phyloP scores from a whole-genome alignment of 2,329 filamentous ascomycete species.

The Teratosphaeria epicoccoides region DNA sequence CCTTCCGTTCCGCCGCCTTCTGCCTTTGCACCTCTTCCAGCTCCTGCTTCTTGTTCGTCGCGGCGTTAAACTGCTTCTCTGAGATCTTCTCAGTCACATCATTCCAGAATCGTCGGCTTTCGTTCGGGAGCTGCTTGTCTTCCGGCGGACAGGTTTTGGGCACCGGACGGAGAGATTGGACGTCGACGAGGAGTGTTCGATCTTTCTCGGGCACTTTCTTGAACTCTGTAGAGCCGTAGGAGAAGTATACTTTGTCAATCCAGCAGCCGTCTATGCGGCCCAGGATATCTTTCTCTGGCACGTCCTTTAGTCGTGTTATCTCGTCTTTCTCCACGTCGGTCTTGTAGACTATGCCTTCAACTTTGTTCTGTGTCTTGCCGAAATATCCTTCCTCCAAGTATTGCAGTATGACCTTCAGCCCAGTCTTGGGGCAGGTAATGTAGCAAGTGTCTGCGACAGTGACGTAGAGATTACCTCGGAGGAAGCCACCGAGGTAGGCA shows the following conservation, averaged over 20 bases:
- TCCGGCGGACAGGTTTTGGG: conserved; percentile 69
- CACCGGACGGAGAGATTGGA: conserved; percentile 69
- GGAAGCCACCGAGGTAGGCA: conserved; percentile 79
- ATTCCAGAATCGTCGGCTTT: conserved; percentile 80
- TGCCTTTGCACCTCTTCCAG: conserved; percentile 83
- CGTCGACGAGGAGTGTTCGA: conserved; percentile 70
- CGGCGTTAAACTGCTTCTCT: conserved; percentile 70
- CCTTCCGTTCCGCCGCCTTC: conserved; percentile 70
- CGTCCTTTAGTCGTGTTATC: conserved; percentile 70
- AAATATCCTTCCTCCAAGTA: conserved; percentile 95
- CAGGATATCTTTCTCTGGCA: conserved; percentile 73
- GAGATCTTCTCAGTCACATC: conserved; percentile 78
- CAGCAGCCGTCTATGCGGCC: conserved; percentile 75
- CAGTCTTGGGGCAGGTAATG: conserved; percentile 80
- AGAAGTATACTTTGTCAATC: conserved; percentile 61
- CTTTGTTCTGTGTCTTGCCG: conserved; percentile 78
- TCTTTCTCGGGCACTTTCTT: conserved; percentile 40
- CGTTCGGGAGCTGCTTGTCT: conserved; percentile 73
- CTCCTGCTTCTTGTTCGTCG: conserved; percentile 79
- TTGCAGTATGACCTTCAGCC: conserved; percentile 81
- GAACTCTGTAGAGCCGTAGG: conserved; percentile 36
- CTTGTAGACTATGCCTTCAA: conserved; percentile 81
- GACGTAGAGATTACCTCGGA: conserved; percentile 79
- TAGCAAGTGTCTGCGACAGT: conserved; percentile 84
- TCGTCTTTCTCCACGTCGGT: conserved; percentile 70